A percentile compares a stretch with the other conserved stretches of the same genome.
phyloP scores from a whole-genome alignment of 139 green algal species.

The Tetradesmus lagerheimii region DNA sequence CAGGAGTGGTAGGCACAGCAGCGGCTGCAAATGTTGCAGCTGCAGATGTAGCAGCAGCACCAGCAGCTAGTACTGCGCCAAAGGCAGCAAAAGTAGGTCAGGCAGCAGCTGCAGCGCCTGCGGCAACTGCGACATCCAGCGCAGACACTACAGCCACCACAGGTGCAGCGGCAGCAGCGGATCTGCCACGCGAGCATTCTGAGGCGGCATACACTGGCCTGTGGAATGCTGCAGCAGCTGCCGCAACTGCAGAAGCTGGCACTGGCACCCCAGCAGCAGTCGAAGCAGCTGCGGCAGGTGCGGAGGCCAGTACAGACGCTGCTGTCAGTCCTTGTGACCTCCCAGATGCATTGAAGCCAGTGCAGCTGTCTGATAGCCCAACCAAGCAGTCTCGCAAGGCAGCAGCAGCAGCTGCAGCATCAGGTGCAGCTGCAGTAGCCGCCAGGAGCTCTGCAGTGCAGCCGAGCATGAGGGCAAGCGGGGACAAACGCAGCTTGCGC shows the following conservation, averaged over 20 bases:
- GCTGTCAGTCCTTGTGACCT: not conserved
- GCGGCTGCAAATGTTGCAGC: conserved; percentile 6
- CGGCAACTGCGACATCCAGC: not conserved
- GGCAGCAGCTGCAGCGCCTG: not conserved
- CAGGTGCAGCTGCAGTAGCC: not conserved
- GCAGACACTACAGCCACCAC: not conserved
- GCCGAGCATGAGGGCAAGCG: not conserved
- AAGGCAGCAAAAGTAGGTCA: not conserved
- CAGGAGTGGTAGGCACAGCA: not conserved
- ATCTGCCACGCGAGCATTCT: not conserved
- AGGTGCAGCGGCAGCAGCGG: not conserved
- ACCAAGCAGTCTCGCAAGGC: not conserved
- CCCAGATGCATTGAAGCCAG: conserved; percentile 14
- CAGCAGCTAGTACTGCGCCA: not conserved
- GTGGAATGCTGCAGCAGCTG: not conserved
- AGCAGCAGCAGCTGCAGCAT: conserved; percentile 20
- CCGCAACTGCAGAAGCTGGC: not conserved
- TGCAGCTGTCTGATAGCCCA: not conserved
- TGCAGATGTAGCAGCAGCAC: not conserved
- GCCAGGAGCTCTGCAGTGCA: conserved; percentile 5
- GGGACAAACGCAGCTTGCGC: not conserved
- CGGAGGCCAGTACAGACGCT: not conserved
- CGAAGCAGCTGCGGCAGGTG: not conserved
- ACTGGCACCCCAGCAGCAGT: not conserved
- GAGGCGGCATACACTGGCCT: not conserved